These are phyloP conservation scores for Skeletonema potamos DNA, from an alignment of 108 stramenopile species.

Conservation along the genomic window DNA sequence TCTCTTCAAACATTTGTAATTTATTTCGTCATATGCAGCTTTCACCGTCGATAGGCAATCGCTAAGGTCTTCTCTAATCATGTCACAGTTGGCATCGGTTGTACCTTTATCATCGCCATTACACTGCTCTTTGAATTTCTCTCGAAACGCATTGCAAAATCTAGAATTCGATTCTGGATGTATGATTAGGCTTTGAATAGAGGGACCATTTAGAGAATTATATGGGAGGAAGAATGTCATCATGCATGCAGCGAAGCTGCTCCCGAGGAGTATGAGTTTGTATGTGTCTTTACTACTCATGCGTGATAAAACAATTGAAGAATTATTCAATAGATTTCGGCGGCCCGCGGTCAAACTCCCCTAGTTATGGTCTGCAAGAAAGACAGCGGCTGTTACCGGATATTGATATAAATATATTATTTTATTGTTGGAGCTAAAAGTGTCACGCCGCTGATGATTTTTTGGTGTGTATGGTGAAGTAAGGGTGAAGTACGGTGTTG, in stretches of 20 bases:
- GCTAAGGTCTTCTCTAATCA: neutral
- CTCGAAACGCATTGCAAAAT: neutral
- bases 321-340: neutral
- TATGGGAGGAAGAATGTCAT: neutral
- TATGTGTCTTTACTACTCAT: neutral
- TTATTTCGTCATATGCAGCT: neutral
- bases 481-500: too few species aligned
- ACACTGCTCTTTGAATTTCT: slow-evolving; percentile 1
- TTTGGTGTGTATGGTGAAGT: too few species aligned
- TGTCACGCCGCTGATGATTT: too few species aligned
- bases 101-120: neutral
- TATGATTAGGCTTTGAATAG: neutral
- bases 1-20: neutral
- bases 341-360: neutral
- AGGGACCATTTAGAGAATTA: neutral
- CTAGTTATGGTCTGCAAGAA: too few species aligned
- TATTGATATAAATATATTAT: too few species aligned
- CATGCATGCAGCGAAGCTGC: neutral
- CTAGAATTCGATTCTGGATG: neutral
- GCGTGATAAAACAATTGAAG: neutral
- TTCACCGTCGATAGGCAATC: neutral
- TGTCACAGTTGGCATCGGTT: neutral
- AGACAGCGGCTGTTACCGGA: too few species aligned
- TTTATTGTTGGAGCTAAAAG: too few species aligned
- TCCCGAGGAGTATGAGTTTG: neutral